Evolutionary conservation across 2,329 filamentous ascomycete species (phyloP).

Genomic region (Cladosporium sp.): DNA sequence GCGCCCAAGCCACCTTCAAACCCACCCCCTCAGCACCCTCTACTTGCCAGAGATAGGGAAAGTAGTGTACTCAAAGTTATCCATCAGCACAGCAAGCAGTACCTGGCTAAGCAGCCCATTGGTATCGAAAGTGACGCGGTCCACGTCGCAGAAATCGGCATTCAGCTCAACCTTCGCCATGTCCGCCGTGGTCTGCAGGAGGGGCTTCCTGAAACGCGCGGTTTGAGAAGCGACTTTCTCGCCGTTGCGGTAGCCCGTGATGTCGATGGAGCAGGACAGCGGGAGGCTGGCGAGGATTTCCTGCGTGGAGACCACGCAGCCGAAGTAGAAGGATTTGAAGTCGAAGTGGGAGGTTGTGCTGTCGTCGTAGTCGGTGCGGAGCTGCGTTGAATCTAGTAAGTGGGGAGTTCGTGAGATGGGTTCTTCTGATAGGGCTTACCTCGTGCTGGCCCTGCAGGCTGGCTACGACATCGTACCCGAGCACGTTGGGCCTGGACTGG

Average conservation of each 20-base stretch:
- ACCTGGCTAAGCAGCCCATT: slow-evolving; percentile 1
- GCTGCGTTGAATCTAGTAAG: background rate
- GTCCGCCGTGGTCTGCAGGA: slow-evolving; percentile 1
- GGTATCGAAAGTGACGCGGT: slow-evolving; percentile 7
- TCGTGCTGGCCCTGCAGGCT: slow-evolving; percentile 1
- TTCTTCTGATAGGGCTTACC: background rate
- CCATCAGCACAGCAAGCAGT: slow-evolving; percentile 8
- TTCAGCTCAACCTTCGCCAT: slow-evolving; percentile 10
- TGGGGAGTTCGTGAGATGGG: background rate
- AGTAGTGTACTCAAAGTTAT: slow-evolving; percentile 10
- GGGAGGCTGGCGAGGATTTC: slow-evolving; percentile 6
- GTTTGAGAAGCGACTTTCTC: slow-evolving; percentile 5
- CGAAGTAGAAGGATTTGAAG: slow-evolving; percentile 14
- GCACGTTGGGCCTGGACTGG: slow-evolving; percentile 9
- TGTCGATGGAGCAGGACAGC: slow-evolving; percentile 3
- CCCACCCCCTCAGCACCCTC: background rate
- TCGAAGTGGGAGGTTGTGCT: slow-evolving; percentile 11
- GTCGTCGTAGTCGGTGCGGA: slow-evolving; percentile 13
- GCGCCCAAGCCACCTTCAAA: background rate
- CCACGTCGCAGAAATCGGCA: slow-evolving; percentile 8
- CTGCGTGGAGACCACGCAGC: slow-evolving; percentile 10
- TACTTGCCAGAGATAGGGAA: background rate
- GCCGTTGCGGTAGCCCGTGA: slow-evolving; percentile 8
- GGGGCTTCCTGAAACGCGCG: slow-evolving; percentile 2
- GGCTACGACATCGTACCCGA: slow-evolving; percentile 10